Base-by-base conservation (phyloP, 345 rosid species). In the Melaleuca alternifolia region DNA sequence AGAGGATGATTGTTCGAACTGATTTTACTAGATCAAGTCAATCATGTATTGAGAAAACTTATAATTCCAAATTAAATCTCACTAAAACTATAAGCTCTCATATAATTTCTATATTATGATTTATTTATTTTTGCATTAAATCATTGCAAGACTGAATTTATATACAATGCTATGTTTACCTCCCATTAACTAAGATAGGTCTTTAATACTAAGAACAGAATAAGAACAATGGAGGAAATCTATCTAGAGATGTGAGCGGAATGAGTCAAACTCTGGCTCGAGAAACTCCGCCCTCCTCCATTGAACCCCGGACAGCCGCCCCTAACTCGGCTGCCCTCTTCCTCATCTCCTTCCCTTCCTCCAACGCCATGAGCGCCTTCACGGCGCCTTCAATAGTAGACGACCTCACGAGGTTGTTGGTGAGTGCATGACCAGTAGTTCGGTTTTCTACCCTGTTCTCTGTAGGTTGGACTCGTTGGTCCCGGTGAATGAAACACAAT, bases 311-410 rank as follows among this genome's bases (percentile, higher is more conserved):
- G 30, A 91, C 82, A 0, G 83, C 85, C 5, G 53, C 46, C 3
- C 93, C 90, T 84, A 92, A 11, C 50, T 89, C 88, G 2, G n/a
- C 90, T 11, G 94, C 93, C 56, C 90, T 92, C 85, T 89, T 92
- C 85, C 96, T 90, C 53, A 91, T 33, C 48, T 83, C 91, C n/a
- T 85, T 90, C 12, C 96, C 96, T 86, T 94, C 94, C 33, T 89
- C 52, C 0, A 93, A 91, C 1, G 26, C 91, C 96, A 94, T 92
- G 84, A 94, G 85, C 85, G 51, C 89, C 53, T 82, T 89, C 85
- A 92, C 90, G 1, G 81, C 90, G 21, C 56, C 85, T 85, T 87
- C 90, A 14, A 94, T 83, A 54, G 86, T 46, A 8, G 92, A 89
- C 5, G 50, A 30, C 23, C 65, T 10, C 15, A 93, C 86, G 3